Evolutionary conservation across 2,329 filamentous ascomycete species (phyloP).

Genomic region (Ophiostoma tasmaniense): DNA sequence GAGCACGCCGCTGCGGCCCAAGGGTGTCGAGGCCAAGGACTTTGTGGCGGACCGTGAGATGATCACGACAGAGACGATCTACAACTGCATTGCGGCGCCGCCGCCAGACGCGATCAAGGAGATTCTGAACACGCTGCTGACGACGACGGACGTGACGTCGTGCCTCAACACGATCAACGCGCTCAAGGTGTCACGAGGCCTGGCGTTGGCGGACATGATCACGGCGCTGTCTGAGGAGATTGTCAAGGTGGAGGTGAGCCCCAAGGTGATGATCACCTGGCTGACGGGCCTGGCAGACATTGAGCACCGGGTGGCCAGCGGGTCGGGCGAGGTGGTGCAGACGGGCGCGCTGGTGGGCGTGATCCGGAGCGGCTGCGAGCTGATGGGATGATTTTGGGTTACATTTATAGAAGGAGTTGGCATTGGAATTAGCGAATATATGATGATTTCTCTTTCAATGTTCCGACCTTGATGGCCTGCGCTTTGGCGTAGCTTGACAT

Average conservation of each 20-base stretch:
- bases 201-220: constrained; percentile 89
- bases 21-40: constrained; percentile 36
- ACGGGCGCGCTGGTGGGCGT: constrained; percentile 90
- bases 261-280: constrained; percentile 85
- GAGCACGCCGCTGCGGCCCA: constrained; percentile 61
- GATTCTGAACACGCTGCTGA: constrained; percentile 76
- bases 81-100: constrained; percentile 93
- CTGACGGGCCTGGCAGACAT: constrained; percentile 84
- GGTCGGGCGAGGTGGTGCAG: constrained; percentile 79
- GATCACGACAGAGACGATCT: constrained; percentile 87
- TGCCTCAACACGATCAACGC: constrained; percentile 83
- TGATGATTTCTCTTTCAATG: background rate
- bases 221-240: constrained; percentile 79
- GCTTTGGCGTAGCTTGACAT: too few relatives aligned
- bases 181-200: constrained; percentile 73
- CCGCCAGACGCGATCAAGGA: constrained; percentile 80
- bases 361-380: constrained; percentile 74
- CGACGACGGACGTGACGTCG: constrained; percentile 77
- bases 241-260: constrained; percentile 69
- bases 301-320: constrained; percentile 82
- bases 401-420: background rate
- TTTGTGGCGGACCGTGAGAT: constrained; percentile 63
- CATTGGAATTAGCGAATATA: background rate
- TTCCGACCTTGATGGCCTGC: too few relatives aligned
- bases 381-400: constrained; percentile 35